Evolutionary conservation across 805 yeast species (phyloP).

Genomic region (Lachancea meyersii): DNA sequence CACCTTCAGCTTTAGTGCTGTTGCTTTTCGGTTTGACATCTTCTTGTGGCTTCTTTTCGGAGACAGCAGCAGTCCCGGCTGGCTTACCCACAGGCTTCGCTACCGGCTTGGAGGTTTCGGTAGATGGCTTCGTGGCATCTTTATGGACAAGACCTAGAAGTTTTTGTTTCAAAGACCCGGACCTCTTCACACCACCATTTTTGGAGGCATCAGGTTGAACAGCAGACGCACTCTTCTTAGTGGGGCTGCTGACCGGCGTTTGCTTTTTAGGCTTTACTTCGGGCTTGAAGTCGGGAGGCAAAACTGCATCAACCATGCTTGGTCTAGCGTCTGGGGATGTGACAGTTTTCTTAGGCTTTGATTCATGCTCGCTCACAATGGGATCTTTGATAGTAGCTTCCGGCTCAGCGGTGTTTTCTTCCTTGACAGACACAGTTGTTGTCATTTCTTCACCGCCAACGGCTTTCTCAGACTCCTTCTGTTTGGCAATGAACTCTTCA

Average conservation of each 20-base stretch:
- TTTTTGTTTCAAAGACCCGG: constrained; percentile 3
- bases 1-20: too few relatives aligned
- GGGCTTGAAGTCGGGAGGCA: constrained; percentile 7
- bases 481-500: constrained; percentile 24
- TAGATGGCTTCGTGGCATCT: not conserved
- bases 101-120: not conserved
- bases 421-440: not conserved
- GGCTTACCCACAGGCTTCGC: constrained; percentile 1
- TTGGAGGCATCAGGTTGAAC: not conserved
- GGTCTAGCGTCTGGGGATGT: constrained; percentile 2
- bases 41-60: not conserved
- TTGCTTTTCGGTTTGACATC: not conserved
- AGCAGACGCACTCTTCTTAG: not conserved
- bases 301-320: constrained; percentile 10
- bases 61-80: not conserved
- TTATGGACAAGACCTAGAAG: not conserved
- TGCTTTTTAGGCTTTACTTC: constrained; percentile 1
- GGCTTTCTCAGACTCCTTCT: constrained; percentile 9
- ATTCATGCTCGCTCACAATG: not conserved
- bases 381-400: not conserved
- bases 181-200: constrained; percentile 1
- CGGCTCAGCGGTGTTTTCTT: not conserved
- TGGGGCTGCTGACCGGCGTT: not conserved
- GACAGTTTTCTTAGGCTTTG: not conserved
- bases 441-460: not conserved